A percentile compares a stretch with the other conserved stretches of the same genome.
These are phyloP conservation scores for Leptosphaerulina australis DNA, from an alignment of 2,329 filamentous ascomycete species.

Conservation along the genomic window DNA sequence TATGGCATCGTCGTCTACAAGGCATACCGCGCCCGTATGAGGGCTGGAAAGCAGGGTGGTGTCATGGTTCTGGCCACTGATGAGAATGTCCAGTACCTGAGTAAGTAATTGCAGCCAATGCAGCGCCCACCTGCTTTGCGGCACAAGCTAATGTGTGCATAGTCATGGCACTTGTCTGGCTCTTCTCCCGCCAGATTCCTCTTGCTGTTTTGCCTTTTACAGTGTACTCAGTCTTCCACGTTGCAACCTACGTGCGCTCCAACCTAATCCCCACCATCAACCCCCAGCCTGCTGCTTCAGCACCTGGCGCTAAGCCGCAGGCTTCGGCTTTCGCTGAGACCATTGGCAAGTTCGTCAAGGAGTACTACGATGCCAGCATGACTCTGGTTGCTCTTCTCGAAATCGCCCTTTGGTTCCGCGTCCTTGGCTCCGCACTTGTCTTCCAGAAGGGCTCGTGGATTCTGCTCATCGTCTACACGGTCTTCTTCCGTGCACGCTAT, in stretches of 20 bases:
- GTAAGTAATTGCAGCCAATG: constrained; percentile 62
- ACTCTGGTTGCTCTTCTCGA: constrained; percentile 87
- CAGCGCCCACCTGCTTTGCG: constrained; percentile 5
- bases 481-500: constrained; percentile 89
- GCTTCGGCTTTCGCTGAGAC: constrained; percentile 72
- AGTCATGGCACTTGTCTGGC: constrained; percentile 96
- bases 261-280: constrained; percentile 88
- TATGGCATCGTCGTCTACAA: constrained; percentile 99
- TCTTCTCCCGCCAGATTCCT: constrained; percentile 86
- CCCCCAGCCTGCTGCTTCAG: constrained; percentile 63
- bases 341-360: constrained; percentile 94
- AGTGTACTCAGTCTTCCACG: constrained; percentile 98
- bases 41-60: constrained; percentile 71
- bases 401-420: constrained; percentile 82
- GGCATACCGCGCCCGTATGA: constrained; percentile 84
- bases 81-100: constrained; percentile 97
- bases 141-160: constrained; percentile 31
- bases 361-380: constrained; percentile 98
- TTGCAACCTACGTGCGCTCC: constrained; percentile 92
- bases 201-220: constrained; percentile 91
- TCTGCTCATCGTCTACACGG: constrained; percentile 81
- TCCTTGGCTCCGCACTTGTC: constrained; percentile 78
- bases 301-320: constrained; percentile 61
- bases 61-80: constrained; percentile 74
- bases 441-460: constrained; percentile 94